Conservation (phyloP, 768 basidiomycete genomes). For the Boletus pseudo-olivaceus region DNA sequence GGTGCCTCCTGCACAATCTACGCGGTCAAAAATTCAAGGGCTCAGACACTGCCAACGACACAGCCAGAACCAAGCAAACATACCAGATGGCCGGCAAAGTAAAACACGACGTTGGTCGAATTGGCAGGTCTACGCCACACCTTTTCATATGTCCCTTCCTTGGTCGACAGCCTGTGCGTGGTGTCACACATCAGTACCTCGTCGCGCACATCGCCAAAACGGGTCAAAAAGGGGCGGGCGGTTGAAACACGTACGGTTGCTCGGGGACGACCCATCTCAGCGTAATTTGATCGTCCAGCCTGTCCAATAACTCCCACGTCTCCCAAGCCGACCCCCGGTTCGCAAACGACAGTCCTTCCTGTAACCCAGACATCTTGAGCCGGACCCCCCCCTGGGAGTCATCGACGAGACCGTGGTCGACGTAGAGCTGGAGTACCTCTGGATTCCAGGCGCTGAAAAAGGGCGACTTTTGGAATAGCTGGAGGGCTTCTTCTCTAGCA, state of each 20-base stretch:
- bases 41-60: neutral
- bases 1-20: constrained; percentile 31
- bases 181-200: neutral
- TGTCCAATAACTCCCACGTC: constrained; percentile 27
- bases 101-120: constrained; percentile 28
- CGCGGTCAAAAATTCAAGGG: neutral
- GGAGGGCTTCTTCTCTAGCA: constrained; percentile 57
- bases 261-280: constrained; percentile 31
- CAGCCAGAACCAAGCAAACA: constrained; percentile 1
- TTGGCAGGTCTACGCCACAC: constrained; percentile 32
- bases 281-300: constrained; percentile 24
- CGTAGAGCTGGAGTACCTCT: constrained; percentile 53
- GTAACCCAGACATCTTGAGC: constrained; percentile 64
- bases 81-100: constrained; percentile 29
- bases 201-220: neutral
- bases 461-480: constrained; percentile 44
- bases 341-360: constrained; percentile 61
- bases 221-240: neutral
- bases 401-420: constrained; percentile 51
- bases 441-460: constrained; percentile 77
- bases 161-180: constrained; percentile 11
- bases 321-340: constrained; percentile 34
- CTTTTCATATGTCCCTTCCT: constrained; percentile 11
- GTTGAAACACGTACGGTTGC: constrained; percentile 8
- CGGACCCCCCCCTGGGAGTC: constrained; percentile 37